Evolutionary conservation across 2,329 filamentous ascomycete genomes (phyloP).

Genomic region (Didymella pomorum): DNA sequence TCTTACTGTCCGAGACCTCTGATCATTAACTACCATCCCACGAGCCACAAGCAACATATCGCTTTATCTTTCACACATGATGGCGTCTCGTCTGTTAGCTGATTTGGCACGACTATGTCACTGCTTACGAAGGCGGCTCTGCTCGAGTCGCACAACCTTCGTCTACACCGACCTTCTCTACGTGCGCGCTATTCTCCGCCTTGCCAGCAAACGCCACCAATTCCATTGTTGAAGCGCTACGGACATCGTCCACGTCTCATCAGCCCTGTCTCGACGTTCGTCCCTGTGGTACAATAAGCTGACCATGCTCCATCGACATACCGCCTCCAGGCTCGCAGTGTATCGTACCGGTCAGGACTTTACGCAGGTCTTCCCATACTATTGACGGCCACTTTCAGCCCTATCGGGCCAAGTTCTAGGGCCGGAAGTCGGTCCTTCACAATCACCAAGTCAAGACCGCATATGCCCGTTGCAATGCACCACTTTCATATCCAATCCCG

Average conservation of each 20-base stretch:
- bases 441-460: slow-evolving; percentile 1
- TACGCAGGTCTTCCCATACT: background rate
- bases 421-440: slow-evolving; percentile 5
- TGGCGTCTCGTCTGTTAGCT: slow-evolving; percentile 5
- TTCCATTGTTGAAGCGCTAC: background rate
- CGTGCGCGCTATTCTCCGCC: background rate
- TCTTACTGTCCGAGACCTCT: background rate
- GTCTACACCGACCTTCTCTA: slow-evolving; percentile 20
- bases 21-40: background rate
- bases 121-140: slow-evolving; percentile 20
- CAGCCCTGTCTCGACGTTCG: slow-evolving; percentile 6
- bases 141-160: slow-evolving; percentile 9
- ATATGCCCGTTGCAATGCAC: slow-evolving; percentile 3
- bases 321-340: slow-evolving; percentile 20
- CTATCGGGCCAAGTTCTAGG: slow-evolving; percentile 13
- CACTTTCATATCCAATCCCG: slow-evolving; percentile 7
- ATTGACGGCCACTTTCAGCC: background rate
- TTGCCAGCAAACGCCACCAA: background rate
- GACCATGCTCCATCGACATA: slow-evolving; percentile 14
- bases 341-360: slow-evolving; percentile 14
- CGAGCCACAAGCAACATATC: background rate
- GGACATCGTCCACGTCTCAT: background rate
- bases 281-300: slow-evolving; percentile 19
- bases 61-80: background rate
- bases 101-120: slow-evolving; percentile 11